Evolutionary conservation across 495 filamentous ascomycete species (phyloP), one percentile per base, ranked within the genome.

Genomic region (Podospora pseudocomata): DNA sequence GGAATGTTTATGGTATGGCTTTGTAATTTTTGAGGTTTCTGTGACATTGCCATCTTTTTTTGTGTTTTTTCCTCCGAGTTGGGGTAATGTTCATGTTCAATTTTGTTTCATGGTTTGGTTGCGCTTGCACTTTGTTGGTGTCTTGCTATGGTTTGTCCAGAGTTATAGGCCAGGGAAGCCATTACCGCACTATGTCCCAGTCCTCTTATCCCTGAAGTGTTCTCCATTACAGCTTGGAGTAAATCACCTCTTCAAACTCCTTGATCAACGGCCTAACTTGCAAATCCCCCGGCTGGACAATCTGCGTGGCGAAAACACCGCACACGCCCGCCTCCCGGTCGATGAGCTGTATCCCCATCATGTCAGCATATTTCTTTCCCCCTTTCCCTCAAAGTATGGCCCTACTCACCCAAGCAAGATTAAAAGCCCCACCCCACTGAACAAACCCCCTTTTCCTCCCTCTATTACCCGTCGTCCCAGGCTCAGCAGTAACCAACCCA

Each of bases 371-470:
- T 13, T 32, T 6, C 9, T 13, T 57, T 28, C n/a, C 11, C 32
- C 30, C 3, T 34, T 54, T 7, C 1, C 32, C 5, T 18, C 19
- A 2, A 60, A 65, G 32, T n/a, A 6, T 32, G 15, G 75, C 76
- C 23, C 23, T 23, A 23, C 69, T 55, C 7, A 79, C 77, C 77
- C 77, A 79, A 60, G 16, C 53, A 54, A 72, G 11, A 55, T 79
- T 81, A 62, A 70, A 74, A 23, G 70, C 71, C 3, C 79, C 80
- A 6, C 75, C 74, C 78, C 80, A 81, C 69, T 75, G 72, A 65
- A 80, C 6, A 28, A 75, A 75, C 57, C 76, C 77, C 20, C 63
- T 72, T 30, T 65, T 74, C 63, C 78, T 69, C 26, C 75, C 63
- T 62, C 23, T 65, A 5, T 73, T 72, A 39, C 70, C 23, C 23